Evolutionary conservation across 495 filamentous ascomycete genomes (phyloP).

Genomic region (Cenococcum geophilum): DNA sequence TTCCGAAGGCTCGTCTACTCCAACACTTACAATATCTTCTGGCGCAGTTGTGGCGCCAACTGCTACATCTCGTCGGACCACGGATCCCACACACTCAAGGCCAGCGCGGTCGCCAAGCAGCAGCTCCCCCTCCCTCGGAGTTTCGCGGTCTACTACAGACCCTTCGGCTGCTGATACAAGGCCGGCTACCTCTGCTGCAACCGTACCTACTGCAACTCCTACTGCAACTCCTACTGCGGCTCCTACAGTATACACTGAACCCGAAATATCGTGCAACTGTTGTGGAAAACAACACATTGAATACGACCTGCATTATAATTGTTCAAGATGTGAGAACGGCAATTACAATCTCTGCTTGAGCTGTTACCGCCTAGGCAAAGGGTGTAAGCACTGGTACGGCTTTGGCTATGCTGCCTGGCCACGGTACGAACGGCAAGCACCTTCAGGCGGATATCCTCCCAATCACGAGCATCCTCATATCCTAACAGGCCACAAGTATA

Average conservation of each 20-base stretch:
- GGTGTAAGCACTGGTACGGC: conserved; percentile 74
- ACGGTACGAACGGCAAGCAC: conserved; percentile 47
- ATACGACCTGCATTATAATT: conserved; percentile 77
- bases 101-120: conserved; percentile 13
- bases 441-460: conserved; percentile 42
- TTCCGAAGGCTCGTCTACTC: conserved; percentile 16
- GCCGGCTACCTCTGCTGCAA: conserved; percentile 33
- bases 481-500: conserved; percentile 60
- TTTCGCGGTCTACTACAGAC: conserved; percentile 21
- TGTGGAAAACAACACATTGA: conserved; percentile 65
- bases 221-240: conserved; percentile 34
- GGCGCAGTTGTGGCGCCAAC: conserved; percentile 5
- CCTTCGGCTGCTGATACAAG: conserved; percentile 7
- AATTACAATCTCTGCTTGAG: conserved; percentile 68
- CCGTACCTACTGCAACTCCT: not conserved
- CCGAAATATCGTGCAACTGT: conserved; percentile 61
- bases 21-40: not conserved
- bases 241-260: conserved; percentile 56
- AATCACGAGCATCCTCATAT: conserved; percentile 53
- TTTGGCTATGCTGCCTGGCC: conserved; percentile 60
- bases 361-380: conserved; percentile 68
- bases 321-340: conserved; percentile 59
- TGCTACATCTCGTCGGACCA: conserved; percentile 22
- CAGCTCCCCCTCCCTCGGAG: conserved; percentile 13
- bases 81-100: conserved; percentile 21